These are phyloP conservation scores for Gossypium ekmanianum DNA, from an alignment of 345 rosid species.

Conservation along the genomic window DNA sequence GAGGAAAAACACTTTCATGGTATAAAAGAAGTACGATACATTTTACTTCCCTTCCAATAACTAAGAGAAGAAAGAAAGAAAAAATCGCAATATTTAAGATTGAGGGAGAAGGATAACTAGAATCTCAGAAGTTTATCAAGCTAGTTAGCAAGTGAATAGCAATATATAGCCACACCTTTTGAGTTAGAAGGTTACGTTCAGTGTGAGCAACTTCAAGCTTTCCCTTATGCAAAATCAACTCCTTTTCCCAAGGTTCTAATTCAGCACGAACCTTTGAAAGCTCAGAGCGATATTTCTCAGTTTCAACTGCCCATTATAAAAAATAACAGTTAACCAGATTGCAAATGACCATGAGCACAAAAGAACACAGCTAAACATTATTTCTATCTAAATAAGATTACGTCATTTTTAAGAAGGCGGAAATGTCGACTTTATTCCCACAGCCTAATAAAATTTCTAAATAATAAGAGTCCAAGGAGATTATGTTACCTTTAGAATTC, in stretches of 20 bases:
- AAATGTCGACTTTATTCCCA: neutral
- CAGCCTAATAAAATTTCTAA: conserved; percentile 12
- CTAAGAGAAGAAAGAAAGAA: neutral
- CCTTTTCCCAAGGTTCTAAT: conserved; percentile 91
- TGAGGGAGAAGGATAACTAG: neutral
- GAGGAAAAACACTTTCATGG: neutral
- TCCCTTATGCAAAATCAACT: conserved; percentile 83
- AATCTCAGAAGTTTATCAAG: neutral
- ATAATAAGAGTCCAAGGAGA: conserved; percentile 10
- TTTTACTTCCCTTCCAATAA: neutral
- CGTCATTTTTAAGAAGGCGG: neutral
- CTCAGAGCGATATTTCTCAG: conserved; percentile 75
- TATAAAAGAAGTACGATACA: neutral
- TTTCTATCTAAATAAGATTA: neutral
- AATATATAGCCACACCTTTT: conserved; percentile 53
- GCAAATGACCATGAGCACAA: neutral
- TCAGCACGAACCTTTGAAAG: conserved; percentile 77
- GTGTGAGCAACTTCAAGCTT: conserved; percentile 83
- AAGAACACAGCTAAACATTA: neutral
- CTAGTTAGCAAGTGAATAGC: neutral
- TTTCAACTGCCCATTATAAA: conserved; percentile 56
- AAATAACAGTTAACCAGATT: conserved; percentile 4
- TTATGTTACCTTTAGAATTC: conserved; percentile 61
- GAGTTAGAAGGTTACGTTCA: conserved; percentile 68
- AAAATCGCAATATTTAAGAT: neutral